phyloP scores from a whole-genome alignment of 2,329 filamentous ascomycete species.

The Fusarium kyushuense region DNA sequence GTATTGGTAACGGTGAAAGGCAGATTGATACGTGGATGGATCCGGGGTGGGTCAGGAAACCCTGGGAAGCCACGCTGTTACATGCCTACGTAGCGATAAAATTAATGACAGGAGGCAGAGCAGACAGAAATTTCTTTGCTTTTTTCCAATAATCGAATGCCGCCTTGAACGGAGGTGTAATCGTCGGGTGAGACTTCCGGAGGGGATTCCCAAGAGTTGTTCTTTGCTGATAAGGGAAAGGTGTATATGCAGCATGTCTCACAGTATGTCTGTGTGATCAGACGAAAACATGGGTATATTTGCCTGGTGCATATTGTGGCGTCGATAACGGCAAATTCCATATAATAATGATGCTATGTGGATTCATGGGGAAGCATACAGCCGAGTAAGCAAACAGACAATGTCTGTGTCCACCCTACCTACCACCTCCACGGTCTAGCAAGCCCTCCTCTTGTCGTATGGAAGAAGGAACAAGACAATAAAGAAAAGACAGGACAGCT shows the following conservation, averaged over 20 bases:
- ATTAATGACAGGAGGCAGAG: background rate
- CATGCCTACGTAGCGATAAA: background rate
- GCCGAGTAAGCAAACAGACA: background rate
- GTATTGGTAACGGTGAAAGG: background rate
- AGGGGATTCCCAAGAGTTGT: background rate
- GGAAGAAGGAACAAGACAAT: background rate
- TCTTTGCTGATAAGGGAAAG: constrained; percentile 1
- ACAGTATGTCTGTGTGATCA: background rate
- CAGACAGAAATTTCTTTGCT: background rate
- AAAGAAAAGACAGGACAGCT: background rate
- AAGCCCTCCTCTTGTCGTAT: background rate
- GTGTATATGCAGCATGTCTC: background rate
- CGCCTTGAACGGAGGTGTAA: background rate
- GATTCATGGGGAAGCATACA: background rate
- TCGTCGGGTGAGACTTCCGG: constrained; percentile 9
- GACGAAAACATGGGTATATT: background rate
- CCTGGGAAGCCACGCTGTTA: background rate
- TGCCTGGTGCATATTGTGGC: background rate
- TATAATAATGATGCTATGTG: background rate
- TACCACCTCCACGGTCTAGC: too few species aligned
- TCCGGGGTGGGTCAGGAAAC: background rate
- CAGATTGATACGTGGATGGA: background rate
- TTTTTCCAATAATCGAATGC: background rate
- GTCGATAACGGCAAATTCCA: background rate
- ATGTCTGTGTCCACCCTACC: too few species aligned